A percentile compares a stretch with the other conserved stretches of the same genome.
phyloP scores from a whole-genome alignment of 768 basidiomycete species.

The Phylloporus sp. region DNA sequence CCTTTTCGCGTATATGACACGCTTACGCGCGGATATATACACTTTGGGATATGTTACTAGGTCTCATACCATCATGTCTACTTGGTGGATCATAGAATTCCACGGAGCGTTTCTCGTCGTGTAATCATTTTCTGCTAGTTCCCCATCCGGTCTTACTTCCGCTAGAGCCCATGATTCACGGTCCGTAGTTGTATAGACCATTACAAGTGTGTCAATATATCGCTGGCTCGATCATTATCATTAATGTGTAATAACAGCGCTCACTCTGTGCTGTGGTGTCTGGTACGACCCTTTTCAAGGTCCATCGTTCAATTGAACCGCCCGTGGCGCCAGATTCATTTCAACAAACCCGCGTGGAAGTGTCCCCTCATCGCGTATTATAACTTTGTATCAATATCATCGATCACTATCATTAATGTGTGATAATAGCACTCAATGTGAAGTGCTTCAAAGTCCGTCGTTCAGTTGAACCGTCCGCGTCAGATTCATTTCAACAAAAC shows the following conservation, averaged over 20 bases:
- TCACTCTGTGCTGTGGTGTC: no score
- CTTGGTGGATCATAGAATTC: slow-evolving; percentile 9
- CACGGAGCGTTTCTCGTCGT: slow-evolving; percentile 1
- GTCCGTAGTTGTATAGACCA: slow-evolving; percentile 3
- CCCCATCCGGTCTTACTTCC: neutral
- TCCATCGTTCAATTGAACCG: no score
- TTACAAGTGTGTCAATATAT: neutral
- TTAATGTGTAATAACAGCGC: neutral
- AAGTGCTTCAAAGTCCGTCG: no score
- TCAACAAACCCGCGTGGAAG: no score
- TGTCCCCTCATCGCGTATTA: no score
- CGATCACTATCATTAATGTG: no score
- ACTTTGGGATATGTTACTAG: slow-evolving; percentile 12
- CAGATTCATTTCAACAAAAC: no score
- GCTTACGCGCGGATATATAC: neutral
- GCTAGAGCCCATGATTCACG: neutral
- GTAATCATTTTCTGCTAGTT: neutral
- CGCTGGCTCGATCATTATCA: no score
- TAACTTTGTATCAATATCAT: no score
- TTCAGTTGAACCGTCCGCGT: no score
- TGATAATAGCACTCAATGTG: neutral
- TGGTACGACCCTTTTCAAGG: no score
- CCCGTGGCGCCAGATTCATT: no score
- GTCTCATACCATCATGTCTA: neutral
- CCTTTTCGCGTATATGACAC: neutral